Evolutionary conservation across 768 basidiomycete species (phyloP), one percentile per base, ranked within the genome.

Genomic region (Hygrocybe coccinea): DNA sequence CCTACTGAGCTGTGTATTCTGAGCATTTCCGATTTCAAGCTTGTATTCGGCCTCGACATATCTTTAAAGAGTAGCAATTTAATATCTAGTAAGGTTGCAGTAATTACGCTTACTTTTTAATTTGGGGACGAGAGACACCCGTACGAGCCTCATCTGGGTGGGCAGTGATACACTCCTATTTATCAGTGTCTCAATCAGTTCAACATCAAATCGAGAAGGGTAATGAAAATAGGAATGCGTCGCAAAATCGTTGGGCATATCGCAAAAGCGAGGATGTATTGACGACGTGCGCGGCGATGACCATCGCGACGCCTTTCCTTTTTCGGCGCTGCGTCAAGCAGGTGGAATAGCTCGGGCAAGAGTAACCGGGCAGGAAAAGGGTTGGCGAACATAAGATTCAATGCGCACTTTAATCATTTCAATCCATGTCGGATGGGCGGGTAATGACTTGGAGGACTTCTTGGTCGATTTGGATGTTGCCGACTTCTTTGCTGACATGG

Each of bases 101-200:
- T 10, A 38, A 5, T 3, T 33, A 14, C 7, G 39, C 63, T 56
- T 76, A 95, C 89, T 91, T 95, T 84, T 97, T 97, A 76, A 97
- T 94, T 65, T 86, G 82, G 53, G 86, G 89, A 47, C 95, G 86
- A 62, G 91, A 95, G 59, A 95, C 93, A 63, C 92, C 93, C 55
- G 69, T 69, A 56, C 91, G 87, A 55, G 87, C 81, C 60, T 91
- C 90, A 33, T 91, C 90, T 6, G 79, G 80, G 70, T 84, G 73
- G 53, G 74, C 78, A 58, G 78, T 71, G 70, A 95, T 90, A 64
- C 89, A 91, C 76, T 94, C 92, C 91, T 94, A 73, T 61, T 59
- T 37, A 57, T 56, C 50, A 52, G 39, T 46, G 39, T 38, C 19
- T 54, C 56, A 50, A 59, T 50, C 49, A 38, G 48, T 50, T 50